A percentile compares a stretch with the other conserved stretches of the same genome.
phyloP scores from a whole-genome alignment of 1,284 basidiomycete genomes.

The Heterobasidion irregulare region DNA sequence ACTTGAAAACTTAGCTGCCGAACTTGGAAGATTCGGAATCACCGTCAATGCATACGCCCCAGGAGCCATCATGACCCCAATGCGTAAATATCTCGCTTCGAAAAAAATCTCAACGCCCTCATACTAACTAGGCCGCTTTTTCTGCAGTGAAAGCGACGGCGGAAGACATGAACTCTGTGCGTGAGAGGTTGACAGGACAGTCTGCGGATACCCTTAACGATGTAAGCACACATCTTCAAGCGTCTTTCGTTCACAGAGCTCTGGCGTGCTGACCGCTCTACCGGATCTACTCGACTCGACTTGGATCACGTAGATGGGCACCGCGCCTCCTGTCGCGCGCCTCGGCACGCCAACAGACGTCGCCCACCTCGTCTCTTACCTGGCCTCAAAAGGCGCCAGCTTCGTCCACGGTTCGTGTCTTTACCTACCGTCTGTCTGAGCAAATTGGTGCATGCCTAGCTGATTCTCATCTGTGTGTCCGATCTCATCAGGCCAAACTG shows the following conservation, averaged over 20 bases:
- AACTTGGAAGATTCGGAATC: constrained; percentile 18
- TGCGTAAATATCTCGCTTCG: not conserved
- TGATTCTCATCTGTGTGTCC: not conserved
- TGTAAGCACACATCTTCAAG: not conserved
- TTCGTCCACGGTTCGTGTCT: not conserved
- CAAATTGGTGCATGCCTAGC: not conserved
- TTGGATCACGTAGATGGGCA: not conserved
- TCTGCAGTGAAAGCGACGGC: not conserved
- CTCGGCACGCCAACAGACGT: not conserved
- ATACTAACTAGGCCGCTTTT: not conserved
- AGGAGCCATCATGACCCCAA: not conserved
- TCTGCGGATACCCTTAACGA: not conserved
- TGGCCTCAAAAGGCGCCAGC: not conserved
- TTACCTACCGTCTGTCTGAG: not conserved
- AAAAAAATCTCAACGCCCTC: too few species aligned
- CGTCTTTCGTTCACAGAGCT: too few species aligned
- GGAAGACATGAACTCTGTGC: not conserved
- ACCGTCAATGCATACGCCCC: constrained; percentile 18
- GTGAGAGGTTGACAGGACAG: not conserved
- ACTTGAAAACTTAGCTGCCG: constrained; percentile 7
- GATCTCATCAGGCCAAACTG: not conserved
- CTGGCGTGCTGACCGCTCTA: too few species aligned
- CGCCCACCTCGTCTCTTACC: not conserved
- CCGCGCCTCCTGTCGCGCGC: not conserved
- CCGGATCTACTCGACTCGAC: too few species aligned